Evolutionary conservation across 2,329 filamentous ascomycete genomes (phyloP).

Genomic region (Neocatenulostroma microsporum): DNA sequence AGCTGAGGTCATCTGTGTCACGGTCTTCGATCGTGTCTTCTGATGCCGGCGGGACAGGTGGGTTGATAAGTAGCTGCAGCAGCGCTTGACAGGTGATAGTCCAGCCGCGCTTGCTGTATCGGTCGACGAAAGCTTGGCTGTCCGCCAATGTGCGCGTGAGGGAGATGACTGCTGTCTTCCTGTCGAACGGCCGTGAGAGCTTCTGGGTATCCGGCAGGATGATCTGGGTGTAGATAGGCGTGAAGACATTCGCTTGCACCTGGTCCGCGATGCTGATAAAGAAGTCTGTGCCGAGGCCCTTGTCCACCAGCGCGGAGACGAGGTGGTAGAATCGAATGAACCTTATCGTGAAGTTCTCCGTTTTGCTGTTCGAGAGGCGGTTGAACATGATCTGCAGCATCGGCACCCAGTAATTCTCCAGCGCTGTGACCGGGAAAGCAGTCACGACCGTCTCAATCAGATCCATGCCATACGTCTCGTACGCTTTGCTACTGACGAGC

Average conservation of each 20-base stretch:
- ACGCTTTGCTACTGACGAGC: slow-evolving; percentile 70
- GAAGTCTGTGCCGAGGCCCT: slow-evolving; percentile 81
- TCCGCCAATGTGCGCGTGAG: slow-evolving; percentile 87
- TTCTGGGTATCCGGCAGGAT: slow-evolving; percentile 86
- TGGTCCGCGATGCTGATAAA: slow-evolving; percentile 79
- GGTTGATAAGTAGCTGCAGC: slow-evolving; percentile 80
- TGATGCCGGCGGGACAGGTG: slow-evolving; percentile 62
- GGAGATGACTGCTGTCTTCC: slow-evolving; percentile 87
- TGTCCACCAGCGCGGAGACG: slow-evolving; percentile 68
- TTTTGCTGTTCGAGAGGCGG: slow-evolving; percentile 61
- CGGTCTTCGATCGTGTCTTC: slow-evolving; percentile 75
- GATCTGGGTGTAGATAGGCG: slow-evolving; percentile 74
- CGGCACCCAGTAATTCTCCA: slow-evolving; percentile 70
- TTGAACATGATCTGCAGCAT: slow-evolving; percentile 78
- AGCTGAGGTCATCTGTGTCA: slow-evolving; percentile 89
- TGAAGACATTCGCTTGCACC: slow-evolving; percentile 71
- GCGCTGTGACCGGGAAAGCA: slow-evolving; percentile 62
- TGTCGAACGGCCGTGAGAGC: slow-evolving; percentile 76
- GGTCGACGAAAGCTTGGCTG: slow-evolving; percentile 71
- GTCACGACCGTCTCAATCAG: slow-evolving; percentile 73
- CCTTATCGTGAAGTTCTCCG: slow-evolving; percentile 75
- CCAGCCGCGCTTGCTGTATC: slow-evolving; percentile 72
- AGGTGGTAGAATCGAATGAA: slow-evolving; percentile 96
- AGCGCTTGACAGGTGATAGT: slow-evolving; percentile 81
- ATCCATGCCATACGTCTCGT: slow-evolving; percentile 82